Conservation (phyloP, 768 basidiomycete species). For the Melanogaster broomeanus region DNA sequence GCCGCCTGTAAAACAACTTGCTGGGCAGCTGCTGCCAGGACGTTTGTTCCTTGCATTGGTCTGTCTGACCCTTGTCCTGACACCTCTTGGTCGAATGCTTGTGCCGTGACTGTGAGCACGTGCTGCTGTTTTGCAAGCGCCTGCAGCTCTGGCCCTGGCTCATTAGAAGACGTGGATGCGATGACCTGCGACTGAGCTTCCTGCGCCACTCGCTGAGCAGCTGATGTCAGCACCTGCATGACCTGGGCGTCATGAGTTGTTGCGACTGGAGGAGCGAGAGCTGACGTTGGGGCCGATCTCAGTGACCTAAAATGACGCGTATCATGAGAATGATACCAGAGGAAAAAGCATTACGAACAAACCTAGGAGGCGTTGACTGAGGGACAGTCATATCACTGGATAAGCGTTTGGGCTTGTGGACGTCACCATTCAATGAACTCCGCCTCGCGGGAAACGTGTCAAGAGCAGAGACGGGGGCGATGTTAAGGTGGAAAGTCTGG, state of each 20-base stretch:
- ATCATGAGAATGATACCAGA: constrained; percentile 7
- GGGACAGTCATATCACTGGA: constrained; percentile 40
- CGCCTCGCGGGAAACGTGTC: constrained; percentile 47
- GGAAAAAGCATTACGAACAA: constrained; percentile 2
- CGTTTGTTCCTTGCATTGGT: constrained; percentile 50
- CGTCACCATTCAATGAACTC: constrained; percentile 47
- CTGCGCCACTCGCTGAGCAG: constrained; percentile 76
- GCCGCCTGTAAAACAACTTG: constrained; percentile 82
- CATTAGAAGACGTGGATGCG: constrained; percentile 48
- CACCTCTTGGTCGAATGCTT: constrained; percentile 74
- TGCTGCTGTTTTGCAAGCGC: constrained; percentile 81
- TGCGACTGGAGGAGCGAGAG: constrained; percentile 35
- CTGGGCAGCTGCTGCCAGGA: constrained; percentile 73
- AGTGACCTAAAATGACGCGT: constrained; percentile 20
- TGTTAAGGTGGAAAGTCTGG: constrained; percentile 68
- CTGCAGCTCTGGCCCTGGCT: constrained; percentile 51
- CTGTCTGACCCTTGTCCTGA: constrained; percentile 52
- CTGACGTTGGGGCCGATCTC: constrained; percentile 33
- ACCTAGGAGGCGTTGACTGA: constrained; percentile 35
- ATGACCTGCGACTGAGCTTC: constrained; percentile 71
- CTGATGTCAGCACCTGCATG: constrained; percentile 73
- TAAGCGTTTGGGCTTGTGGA: constrained; percentile 42
- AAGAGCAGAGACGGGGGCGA: constrained; percentile 64
- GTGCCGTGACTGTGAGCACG: constrained; percentile 69
- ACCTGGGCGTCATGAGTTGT: constrained; percentile 66